Base-by-base conservation (phyloP, 768 basidiomycete genomes). In the Lactarius psammicola region DNA sequence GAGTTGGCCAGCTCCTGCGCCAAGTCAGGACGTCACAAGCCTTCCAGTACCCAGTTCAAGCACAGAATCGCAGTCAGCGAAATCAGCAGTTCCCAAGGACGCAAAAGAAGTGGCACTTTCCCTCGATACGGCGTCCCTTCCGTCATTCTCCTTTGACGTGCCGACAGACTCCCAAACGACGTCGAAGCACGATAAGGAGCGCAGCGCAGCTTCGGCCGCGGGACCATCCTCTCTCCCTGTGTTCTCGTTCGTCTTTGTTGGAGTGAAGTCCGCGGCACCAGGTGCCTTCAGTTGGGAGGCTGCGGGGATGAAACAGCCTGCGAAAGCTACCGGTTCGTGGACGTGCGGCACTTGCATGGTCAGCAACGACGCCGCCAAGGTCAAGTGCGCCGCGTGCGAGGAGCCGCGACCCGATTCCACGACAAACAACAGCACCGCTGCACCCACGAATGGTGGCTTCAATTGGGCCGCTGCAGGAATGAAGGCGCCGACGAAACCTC, bases 301-400 rank as follows among this genome's bases (percentile, higher is more conserved):
- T 3, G 74, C 74, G 13, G 75, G 74, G 30, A 65, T 74, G 49
- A 74, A 71, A 66, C 69, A 60, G 23, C 68, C 71, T 5, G 40
- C 46, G 62, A 64, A 65, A 56, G 63, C 68, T 11, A 20, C 65
- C 2, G 71, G 66, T 8, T 59, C 60, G 4, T 76, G 76, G 76
- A 71, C 62, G n/a, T 76, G 76, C 65, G 61, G 69, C 5, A 38
- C 59, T 44, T 64, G 74, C 65, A 62, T 68, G 71, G 57, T 87
- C 59, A 68, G 72, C 51, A 90, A 86, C 72, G 77, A 80, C 23
- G 76, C 77, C 23, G 75, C 75, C 46, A 81, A 76, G 23, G 70
- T 69, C 28, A 76, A 85, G 70, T 88, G 87, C 72, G 73, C 72
- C 2, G 59, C 83, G 53, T 88, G 86, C 67, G 84, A 85, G 53